These are phyloP conservation scores for Somion occarium DNA, from an alignment of 1,284 basidiomycete genomes.

Conservation along the genomic window DNA sequence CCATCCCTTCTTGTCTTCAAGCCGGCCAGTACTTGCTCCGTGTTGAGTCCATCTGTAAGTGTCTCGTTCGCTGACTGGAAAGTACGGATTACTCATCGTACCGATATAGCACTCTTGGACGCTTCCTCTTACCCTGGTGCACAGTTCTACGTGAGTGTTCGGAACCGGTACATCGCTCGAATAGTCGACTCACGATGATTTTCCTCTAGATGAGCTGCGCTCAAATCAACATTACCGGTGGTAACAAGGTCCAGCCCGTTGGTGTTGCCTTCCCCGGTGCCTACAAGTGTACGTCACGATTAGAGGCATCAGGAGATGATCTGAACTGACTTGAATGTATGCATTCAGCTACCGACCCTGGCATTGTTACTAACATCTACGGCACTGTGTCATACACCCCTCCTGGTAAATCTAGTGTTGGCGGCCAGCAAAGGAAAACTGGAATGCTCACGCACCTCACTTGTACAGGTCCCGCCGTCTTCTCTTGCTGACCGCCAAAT, in stretches of 20 bases:
- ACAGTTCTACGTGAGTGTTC: slow-evolving; percentile 34
- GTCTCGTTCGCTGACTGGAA: neutral
- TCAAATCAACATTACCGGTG: slow-evolving; percentile 33
- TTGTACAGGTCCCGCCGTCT: slow-evolving; percentile 5
- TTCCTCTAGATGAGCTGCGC: slow-evolving; percentile 29
- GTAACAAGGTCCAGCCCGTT: slow-evolving; percentile 27
- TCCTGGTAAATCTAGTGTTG: slow-evolving; percentile 12
- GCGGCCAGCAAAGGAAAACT: neutral
- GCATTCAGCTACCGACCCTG: slow-evolving; percentile 5
- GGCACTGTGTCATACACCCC: slow-evolving; percentile 13
- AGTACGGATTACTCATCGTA: neutral
- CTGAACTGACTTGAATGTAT: neutral
- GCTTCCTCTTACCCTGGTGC: slow-evolving; percentile 26
- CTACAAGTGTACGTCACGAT: slow-evolving; percentile 13
- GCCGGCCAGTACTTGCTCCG: slow-evolving; percentile 20
- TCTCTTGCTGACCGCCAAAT: neutral
- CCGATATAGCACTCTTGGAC: slow-evolving; percentile 9
- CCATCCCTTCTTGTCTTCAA: slow-evolving; percentile 25
- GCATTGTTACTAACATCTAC: slow-evolving; percentile 9
- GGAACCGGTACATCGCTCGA: neutral
- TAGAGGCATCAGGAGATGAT: neutral
- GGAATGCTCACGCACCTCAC: too few species aligned
- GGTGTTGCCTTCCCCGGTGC: slow-evolving; percentile 30
- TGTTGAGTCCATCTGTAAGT: slow-evolving; percentile 17
- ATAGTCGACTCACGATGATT: neutral